Evolutionary conservation across 768 basidiomycete species (phyloP), one percentile per base, ranked within the genome.

Genomic region (Brasilioporus rufonigricans): DNA sequence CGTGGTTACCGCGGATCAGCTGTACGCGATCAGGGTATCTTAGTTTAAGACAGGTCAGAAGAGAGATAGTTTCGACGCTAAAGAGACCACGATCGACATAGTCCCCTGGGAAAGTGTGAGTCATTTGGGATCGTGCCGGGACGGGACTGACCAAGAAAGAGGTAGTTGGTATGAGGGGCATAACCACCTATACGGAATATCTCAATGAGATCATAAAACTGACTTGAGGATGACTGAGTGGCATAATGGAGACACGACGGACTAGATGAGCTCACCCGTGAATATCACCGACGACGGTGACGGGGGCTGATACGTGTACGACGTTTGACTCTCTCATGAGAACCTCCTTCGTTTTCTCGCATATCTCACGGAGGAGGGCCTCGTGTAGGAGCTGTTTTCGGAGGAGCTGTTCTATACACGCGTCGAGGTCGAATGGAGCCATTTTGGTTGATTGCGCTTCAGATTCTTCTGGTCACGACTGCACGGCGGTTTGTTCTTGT

Each of bases 311-410:
- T 61, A 99, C 89, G 66, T 98, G 97, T 8, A 98, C 94, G 54
- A 99, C 97, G 66, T 99, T 99, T 55, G 91, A 93, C 76, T 99
- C 97, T 58, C 93, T 80, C 97, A 98, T 98, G 53, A 99, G 86
- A 0, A 99, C 93, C 70, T 99, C 97, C 70, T 98, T 99, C 16
- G 96, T 97, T 76, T 98, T 98, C 68, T 97, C 96, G 79, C 97
- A 98, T 82, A 99, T 98, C 79, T 99, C 96, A 48, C 94, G 87
- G 41, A 99, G 73, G 26, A 98, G 80, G 2, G 93, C 89, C 74
- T 98, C 96, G 64, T 95, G 95, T 5, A 99, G 78, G 14, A 99
- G 85, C 61, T 97, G 94, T 76, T 97, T 97, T 49, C 86, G 81
- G 32, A 93, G 82, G 52, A 96, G 78, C 65, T 94, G 91, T 65